These are phyloP conservation scores for Chlamydomonas urium DNA, from an alignment of 139 green algal species.

Conservation along the genomic window DNA sequence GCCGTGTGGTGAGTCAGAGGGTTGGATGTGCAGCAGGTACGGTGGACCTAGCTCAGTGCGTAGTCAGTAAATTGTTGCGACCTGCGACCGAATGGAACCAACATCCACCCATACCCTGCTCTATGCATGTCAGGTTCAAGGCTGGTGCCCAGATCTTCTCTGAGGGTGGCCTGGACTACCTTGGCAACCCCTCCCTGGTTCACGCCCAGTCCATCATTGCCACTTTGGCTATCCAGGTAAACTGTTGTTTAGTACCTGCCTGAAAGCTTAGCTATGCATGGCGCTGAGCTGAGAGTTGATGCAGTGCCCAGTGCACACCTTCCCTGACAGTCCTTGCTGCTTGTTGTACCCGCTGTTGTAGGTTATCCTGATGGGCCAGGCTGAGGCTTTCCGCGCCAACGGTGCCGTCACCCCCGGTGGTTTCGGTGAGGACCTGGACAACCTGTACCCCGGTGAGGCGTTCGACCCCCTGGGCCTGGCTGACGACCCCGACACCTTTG, in stretches of 20 bases:
- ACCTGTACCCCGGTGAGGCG: constrained; percentile 75
- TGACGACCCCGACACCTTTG: constrained; percentile 90
- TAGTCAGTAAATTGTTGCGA: no score
- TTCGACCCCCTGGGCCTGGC: constrained; percentile 92
- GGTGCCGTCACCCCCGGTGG: constrained; percentile 51
- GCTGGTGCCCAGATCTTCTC: constrained; percentile 66
- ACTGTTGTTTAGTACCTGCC: constrained; percentile 41
- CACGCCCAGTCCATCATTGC: constrained; percentile 89
- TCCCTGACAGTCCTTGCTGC: no score
- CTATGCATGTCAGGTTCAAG: no score
- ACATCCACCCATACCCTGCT: no score
- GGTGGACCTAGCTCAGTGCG: no score
- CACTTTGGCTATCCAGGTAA: constrained; percentile 83
- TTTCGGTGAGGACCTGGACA: constrained; percentile 68
- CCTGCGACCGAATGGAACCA: no score
- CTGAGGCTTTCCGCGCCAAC: constrained; percentile 73
- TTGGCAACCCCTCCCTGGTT: constrained; percentile 66
- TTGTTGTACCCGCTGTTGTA: no score
- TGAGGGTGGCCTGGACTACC: constrained; percentile 73
- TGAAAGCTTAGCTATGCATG: no score
- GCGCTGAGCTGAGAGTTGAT: no score
- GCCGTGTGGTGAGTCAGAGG: no score
- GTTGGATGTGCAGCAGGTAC: no score
- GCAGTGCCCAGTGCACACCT: no score
- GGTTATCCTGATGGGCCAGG: constrained; percentile 66